phyloP scores from a whole-genome alignment of 495 filamentous ascomycete genomes.

The Astrothelium macrocarpum region DNA sequence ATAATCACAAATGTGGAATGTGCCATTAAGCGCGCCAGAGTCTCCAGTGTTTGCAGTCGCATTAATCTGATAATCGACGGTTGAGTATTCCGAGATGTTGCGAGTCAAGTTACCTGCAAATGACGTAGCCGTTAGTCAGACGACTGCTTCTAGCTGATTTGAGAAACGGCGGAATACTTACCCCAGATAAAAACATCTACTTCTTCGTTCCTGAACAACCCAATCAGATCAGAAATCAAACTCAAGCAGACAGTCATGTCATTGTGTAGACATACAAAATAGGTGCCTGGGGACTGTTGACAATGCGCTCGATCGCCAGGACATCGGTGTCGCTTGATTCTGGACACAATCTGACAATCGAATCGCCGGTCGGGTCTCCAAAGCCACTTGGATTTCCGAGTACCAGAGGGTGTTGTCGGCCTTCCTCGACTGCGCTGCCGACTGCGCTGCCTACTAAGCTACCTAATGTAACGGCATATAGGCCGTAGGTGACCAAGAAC shows the following conservation, averaged over 20 bases:
- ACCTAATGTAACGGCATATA: background rate
- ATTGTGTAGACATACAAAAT: background rate
- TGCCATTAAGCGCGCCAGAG: background rate
- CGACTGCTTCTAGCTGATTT: background rate
- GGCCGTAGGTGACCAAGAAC: background rate
- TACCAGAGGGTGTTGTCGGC: background rate
- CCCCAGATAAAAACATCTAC: background rate
- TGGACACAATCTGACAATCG: background rate
- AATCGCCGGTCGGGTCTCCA: background rate
- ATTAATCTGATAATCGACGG: constrained; percentile 4
- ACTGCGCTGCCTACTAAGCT: too few relatives aligned
- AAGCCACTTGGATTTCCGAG: background rate
- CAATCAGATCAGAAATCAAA: constrained; percentile 1
- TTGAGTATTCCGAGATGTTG: constrained; percentile 1
- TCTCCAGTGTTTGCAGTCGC: constrained; percentile 1
- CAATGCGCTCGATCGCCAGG: constrained; percentile 4
- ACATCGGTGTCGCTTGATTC: constrained; percentile 3
- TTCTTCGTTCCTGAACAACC: background rate
- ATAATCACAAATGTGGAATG: constrained; percentile 1
- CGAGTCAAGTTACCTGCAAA: constrained; percentile 1
- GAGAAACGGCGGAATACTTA: background rate
- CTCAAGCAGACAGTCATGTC: background rate
- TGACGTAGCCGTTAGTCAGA: background rate
- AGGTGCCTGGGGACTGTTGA: background rate
- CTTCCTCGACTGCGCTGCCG: background rate